Conservation (phyloP, 441 rosid genomes). For the Bocquillonia castaneifolia region DNA sequence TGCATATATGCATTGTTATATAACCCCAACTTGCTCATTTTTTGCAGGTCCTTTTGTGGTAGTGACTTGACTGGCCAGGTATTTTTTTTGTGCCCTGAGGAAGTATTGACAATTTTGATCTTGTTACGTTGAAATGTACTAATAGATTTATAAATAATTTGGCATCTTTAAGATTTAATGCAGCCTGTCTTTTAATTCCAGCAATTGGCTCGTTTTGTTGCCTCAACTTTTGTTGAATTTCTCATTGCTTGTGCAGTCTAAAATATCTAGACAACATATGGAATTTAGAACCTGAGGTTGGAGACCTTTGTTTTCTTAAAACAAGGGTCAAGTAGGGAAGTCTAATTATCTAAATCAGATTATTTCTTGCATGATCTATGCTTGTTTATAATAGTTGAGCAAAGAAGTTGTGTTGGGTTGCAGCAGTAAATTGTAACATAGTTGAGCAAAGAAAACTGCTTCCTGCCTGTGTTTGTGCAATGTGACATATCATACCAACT, state of each 20-base stretch:
- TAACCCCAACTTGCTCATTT: not conserved
- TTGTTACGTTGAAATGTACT: not conserved
- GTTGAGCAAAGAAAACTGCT: not conserved
- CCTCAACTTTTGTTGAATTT: not conserved
- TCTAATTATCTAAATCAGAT: not conserved
- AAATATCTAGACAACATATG: not conserved
- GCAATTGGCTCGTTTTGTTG: not conserved
- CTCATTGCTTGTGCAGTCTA: not conserved
- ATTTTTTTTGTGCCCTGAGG: conserved; percentile 12
- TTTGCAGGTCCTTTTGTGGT: conserved; percentile 62
- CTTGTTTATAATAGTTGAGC: not conserved
- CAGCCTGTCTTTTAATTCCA: not conserved
- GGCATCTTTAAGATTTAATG: not conserved
- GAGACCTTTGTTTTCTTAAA: not conserved
- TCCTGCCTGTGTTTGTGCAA: not conserved
- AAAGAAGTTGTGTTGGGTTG: not conserved
- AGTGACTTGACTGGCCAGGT: conserved; percentile 70
- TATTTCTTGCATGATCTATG: not conserved
- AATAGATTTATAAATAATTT: not conserved
- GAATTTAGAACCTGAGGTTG: conserved; percentile 1
- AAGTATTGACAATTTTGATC: not conserved
- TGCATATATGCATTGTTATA: not conserved
- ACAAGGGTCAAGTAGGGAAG: not conserved
- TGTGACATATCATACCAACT: not conserved
- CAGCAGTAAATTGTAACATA: not conserved